Evolutionary conservation across 257 asterid genomes (phyloP).

Genomic region (Nicotiana undulata): DNA sequence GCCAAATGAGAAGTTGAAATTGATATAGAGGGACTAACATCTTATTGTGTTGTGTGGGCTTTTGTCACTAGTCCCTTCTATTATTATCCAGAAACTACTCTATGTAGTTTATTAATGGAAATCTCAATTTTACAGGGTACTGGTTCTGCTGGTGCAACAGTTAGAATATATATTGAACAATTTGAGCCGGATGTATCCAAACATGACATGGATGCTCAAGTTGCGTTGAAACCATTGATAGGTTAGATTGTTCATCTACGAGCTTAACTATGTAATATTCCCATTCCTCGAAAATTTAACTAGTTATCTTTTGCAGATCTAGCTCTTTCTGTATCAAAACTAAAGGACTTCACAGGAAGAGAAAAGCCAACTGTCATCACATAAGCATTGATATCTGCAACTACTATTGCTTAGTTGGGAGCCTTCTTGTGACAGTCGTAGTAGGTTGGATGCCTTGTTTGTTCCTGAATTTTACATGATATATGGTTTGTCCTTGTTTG

Average conservation of each 20-base stretch:
- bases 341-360: conserved; percentile 87
- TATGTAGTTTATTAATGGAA: not conserved
- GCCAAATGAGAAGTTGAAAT: not conserved
- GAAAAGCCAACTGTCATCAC: conserved; percentile 96
- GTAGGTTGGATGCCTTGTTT: conserved; percentile 21
- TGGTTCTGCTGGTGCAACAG: conserved; percentile 97
- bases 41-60: not conserved
- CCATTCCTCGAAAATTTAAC: not conserved
- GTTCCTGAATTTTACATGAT: conserved; percentile 3
- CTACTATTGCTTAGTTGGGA: not conserved
- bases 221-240: conserved; percentile 73
- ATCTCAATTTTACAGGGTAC: conserved; percentile 53
- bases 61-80: not conserved
- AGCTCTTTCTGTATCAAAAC: conserved; percentile 71
- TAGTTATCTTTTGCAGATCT: conserved; percentile 42
- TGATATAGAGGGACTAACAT: not conserved
- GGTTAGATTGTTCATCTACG: conserved; percentile 28
- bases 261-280: not conserved
- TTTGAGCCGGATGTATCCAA: conserved; percentile 80
- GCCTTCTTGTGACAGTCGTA: not conserved
- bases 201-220: conserved; percentile 78
- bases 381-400: conserved; percentile 21
- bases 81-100: not conserved
- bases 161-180: conserved; percentile 76
- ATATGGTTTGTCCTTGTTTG: not conserved